Conservation (phyloP, 805 yeast species). For the Diddensiella santjacobensis region DNA sequence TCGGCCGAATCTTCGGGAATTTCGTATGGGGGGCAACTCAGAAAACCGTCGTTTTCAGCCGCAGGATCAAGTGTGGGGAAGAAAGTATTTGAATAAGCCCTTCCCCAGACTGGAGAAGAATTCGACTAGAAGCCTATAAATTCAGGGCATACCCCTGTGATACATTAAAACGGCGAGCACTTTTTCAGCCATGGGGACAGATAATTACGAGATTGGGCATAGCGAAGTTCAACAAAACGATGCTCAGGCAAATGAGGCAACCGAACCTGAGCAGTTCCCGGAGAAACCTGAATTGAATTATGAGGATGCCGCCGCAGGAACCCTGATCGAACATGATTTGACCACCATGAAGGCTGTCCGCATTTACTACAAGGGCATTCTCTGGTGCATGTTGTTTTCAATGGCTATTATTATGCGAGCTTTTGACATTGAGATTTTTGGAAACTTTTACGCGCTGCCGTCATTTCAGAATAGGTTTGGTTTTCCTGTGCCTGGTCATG, state of each 20-base stretch:
- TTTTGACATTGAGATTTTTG: conserved; percentile 40
- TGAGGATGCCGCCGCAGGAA: conserved; percentile 5
- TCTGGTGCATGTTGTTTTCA: conserved; percentile 13
- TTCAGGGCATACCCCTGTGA: conserved; percentile 1
- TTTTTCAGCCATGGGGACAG: conserved; percentile 4
- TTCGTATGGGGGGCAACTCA: conserved; percentile 5
- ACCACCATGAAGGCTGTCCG: conserved; percentile 5
- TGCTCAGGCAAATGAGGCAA: conserved; percentile 4
- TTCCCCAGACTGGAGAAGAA: neutral
- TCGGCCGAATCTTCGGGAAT: conserved; percentile 1
- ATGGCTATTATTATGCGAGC: conserved; percentile 43
- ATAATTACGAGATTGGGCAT: conserved; percentile 2
- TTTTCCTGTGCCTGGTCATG: conserved; percentile 20
- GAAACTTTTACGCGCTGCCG: conserved; percentile 43
- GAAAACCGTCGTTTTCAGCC: conserved; percentile 1
- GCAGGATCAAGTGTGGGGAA: conserved; percentile 12
- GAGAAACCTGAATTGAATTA: conserved; percentile 7
- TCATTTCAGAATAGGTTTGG: conserved; percentile 43
- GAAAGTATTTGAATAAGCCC: neutral
- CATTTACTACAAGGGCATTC: conserved; percentile 11
- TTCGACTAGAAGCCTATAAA: conserved; percentile 1
- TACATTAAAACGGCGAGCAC: neutral
- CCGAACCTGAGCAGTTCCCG: neutral
- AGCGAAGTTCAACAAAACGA: neutral
- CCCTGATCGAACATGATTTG: conserved; percentile 11